Evolutionary conservation across 208 protist genomes (phyloP).

Genomic region (Crithidia mellificae): DNA sequence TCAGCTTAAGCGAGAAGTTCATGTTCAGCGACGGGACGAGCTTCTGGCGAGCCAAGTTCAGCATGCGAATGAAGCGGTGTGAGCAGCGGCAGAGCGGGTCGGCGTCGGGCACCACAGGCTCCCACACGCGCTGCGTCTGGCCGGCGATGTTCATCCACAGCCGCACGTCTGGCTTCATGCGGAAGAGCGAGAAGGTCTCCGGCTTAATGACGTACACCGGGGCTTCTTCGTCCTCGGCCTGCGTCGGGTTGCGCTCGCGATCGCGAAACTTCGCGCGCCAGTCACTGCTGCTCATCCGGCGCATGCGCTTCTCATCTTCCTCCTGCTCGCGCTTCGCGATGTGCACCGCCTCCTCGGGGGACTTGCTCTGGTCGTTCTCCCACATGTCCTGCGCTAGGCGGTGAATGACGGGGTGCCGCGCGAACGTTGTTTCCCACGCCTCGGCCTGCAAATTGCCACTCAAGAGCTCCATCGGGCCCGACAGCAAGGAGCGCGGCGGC

Average conservation of each 20-base stretch:
- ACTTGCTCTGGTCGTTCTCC: slow-evolving; percentile 72
- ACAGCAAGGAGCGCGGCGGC: slow-evolving; percentile 74
- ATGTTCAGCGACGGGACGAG: slow-evolving; percentile 88
- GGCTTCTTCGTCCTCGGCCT: slow-evolving; percentile 74
- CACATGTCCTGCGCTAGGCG: slow-evolving; percentile 84
- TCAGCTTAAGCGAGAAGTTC: slow-evolving; percentile 87
- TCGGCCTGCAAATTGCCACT: slow-evolving; percentile 75
- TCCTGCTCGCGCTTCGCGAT: slow-evolving; percentile 73
- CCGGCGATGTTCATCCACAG: slow-evolving; percentile 74
- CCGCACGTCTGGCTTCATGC: slow-evolving; percentile 69
- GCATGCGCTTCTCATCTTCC: slow-evolving; percentile 89
- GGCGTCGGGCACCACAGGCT: slow-evolving; percentile 62
- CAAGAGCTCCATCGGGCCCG: slow-evolving; percentile 71
- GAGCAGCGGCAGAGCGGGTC: slow-evolving; percentile 77
- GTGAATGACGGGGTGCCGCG: slow-evolving; percentile 81
- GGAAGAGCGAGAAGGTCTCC: slow-evolving; percentile 77
- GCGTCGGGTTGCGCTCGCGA: slow-evolving; percentile 83
- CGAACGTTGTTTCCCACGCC: slow-evolving; percentile 71
- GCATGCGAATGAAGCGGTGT: slow-evolving; percentile 78
- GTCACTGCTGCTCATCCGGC: slow-evolving; percentile 88
- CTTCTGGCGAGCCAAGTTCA: slow-evolving; percentile 84
- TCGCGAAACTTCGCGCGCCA: slow-evolving; percentile 84
- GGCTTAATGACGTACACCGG: slow-evolving; percentile 87
- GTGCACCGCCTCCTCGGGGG: slow-evolving; percentile 62
- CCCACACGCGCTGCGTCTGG: slow-evolving; percentile 82